A percentile compares a stretch with the other conserved stretches of the same genome.
Conservation (phyloP, 2,329 filamentous ascomycete genomes). For the Xylaria hypoxylon region DNA sequence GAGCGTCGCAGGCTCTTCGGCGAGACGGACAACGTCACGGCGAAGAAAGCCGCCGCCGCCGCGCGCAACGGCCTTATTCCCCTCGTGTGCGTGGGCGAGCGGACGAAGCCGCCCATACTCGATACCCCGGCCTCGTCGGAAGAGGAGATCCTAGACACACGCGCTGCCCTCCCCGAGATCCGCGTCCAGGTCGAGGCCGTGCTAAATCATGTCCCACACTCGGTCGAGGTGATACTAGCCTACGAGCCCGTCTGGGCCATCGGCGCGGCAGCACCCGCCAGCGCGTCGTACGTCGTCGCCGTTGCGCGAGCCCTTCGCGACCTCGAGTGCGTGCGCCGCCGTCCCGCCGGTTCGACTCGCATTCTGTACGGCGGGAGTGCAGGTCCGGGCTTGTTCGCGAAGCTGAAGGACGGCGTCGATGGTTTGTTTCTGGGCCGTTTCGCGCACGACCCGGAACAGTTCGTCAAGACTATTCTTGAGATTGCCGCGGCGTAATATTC, state of each 20-base stretch:
- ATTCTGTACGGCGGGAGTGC: conserved; percentile 88
- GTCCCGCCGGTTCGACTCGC: conserved; percentile 68
- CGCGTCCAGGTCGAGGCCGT: conserved; percentile 73
- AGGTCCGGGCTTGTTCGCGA: conserved; percentile 79
- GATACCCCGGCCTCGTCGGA: not conserved
- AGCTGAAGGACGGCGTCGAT: conserved; percentile 76
- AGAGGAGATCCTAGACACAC: conserved; percentile 56
- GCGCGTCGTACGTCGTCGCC: conserved; percentile 76
- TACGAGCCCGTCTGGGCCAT: conserved; percentile 95
- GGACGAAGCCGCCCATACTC: conserved; percentile 52
- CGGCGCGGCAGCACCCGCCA: conserved; percentile 77
- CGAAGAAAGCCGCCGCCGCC: conserved; percentile 76
- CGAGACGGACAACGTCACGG: conserved; percentile 77
- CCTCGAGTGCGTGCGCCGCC: conserved; percentile 61
- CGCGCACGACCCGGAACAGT: conserved; percentile 78
- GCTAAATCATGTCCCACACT: conserved; percentile 68
- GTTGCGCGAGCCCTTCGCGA: conserved; percentile 74
- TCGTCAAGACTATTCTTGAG: conserved; percentile 78
- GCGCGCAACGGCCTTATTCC: conserved; percentile 78
- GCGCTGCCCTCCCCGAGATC: conserved; percentile 74
- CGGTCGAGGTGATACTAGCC: conserved; percentile 79
- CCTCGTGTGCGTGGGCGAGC: conserved; percentile 84
- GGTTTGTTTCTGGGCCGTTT: conserved; percentile 86
- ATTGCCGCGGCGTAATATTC: conserved; percentile 62
- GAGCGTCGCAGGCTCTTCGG: conserved; percentile 78